Evolutionary conservation across 495 filamentous ascomycete species (phyloP).

Genomic region (Xylaria scruposa): DNA sequence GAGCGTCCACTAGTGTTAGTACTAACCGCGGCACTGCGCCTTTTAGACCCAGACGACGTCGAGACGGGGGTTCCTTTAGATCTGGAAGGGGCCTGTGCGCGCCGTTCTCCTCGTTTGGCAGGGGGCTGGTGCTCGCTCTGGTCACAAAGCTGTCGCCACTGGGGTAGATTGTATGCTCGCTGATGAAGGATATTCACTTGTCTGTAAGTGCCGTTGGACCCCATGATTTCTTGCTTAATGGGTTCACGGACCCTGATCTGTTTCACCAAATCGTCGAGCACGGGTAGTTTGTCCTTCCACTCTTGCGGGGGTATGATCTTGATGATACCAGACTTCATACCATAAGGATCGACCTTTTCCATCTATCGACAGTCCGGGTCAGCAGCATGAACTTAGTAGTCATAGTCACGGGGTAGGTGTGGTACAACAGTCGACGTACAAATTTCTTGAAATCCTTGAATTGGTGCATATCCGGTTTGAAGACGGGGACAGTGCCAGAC

Average conservation of each 20-base stretch:
- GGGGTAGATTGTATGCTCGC: slow-evolving; percentile 92
- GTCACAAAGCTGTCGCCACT: slow-evolving; percentile 91
- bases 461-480: slow-evolving; percentile 93
- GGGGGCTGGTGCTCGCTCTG: slow-evolving; percentile 95
- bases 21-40: slow-evolving; percentile 26
- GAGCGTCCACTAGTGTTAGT: slow-evolving; percentile 42
- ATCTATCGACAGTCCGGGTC: slow-evolving; percentile 52
- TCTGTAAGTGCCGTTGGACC: slow-evolving; percentile 89
- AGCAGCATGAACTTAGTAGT: slow-evolving; percentile 12
- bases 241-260: slow-evolving; percentile 93
- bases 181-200: slow-evolving; percentile 96
- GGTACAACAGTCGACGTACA: slow-evolving; percentile 46
- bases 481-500: slow-evolving; percentile 87
- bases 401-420: slow-evolving; percentile 8
- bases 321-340: slow-evolving; percentile 95
- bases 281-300: slow-evolving; percentile 83
- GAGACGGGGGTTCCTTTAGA: slow-evolving; percentile 40
- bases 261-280: slow-evolving; percentile 85
- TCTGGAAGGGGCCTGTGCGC: slow-evolving; percentile 67
- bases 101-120: slow-evolving; percentile 88
- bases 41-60: slow-evolving; percentile 32
- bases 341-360: slow-evolving; percentile 87
- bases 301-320: slow-evolving; percentile 94
- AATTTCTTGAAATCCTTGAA: slow-evolving; percentile 90
- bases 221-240: slow-evolving; percentile 97